Evolutionary conservation across 768 basidiomycete species (phyloP), one percentile per base, ranked within the genome.

Genomic region (Trametes cinnabarina): DNA sequence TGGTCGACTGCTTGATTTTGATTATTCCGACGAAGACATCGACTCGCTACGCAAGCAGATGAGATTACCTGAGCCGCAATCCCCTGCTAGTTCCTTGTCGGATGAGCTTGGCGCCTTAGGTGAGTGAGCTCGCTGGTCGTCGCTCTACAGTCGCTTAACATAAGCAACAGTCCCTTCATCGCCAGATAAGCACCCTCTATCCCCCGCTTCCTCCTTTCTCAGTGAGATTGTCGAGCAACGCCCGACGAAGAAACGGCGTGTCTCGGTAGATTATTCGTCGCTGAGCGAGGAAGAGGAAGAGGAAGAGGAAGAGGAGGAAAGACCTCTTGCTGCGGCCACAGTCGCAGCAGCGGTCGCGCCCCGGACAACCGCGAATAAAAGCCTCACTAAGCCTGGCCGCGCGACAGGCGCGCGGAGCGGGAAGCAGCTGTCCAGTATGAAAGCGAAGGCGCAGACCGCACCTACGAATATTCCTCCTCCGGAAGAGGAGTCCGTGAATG

Each of bases 1-100:
- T 30, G 85, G 84, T 47, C 83, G 83, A 65, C 76, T 95, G 10
- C 77, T 89, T n/a, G 88, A 93, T 72, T 94, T 94, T 64, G 77
- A 80, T 47, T 92, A 92, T 69, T 75, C 75, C 12, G 86, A 93
- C 70, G 83, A 83, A 19, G 84, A 86, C 61, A 84, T 93, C 42
- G 66, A 76, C 25, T 86, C 87, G 17, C 69, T 92, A 55, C 82
- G 87, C 58, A 82, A 83, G 64, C 88, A 89, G 71, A 87, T 92
- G 83, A 74, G 72, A 52, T 69, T 81, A 34, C 79, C 81, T 0
- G 76, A 77, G 22, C 79, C 82, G 75, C 55, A 47, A 19, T 79
- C 82, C 14, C 73, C 76, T 50, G 76, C 80, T 25, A 81, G 81
- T 51, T 79, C 82, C 26, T 71, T 76, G 23, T 75, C 75, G 30